Evolutionary conservation across 2,329 filamentous ascomycete genomes (phyloP), one percentile per base, ranked within the genome.

Genomic region (Diaporthe eres): DNA sequence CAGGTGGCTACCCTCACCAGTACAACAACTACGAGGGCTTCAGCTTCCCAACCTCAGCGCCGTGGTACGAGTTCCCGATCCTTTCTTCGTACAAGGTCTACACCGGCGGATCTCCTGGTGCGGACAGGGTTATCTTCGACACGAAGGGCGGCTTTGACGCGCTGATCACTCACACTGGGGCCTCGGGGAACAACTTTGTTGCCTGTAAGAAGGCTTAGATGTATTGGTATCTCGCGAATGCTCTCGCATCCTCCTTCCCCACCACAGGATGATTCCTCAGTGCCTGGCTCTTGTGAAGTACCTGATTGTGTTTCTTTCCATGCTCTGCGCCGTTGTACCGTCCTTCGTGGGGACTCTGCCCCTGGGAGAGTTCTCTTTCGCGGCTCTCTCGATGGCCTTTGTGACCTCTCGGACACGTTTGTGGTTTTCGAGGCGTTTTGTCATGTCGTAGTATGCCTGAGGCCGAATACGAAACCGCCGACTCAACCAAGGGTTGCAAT

Each of bases 91-190:
- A 77, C 77, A 55, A 75, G 8, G 79, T 83, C n/a, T 87, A 86
- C 78, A 81, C 80, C 7, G 85, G 86, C 37, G 90, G 91, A 34
- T 89, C 88, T 3, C 91, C 92, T 0, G 91, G 92, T 44, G 83
- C 92, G 9, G 91, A 93, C 81, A 88, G 92, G 53, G 90, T 93
- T 72, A 83, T 93, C 44, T 91, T 93, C 82, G 92, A 91, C 80
- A 84, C 79, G 0, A 77, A 83, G n/a, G 87, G 91, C 55, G 76
- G 85, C 49, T 86, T 89, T 67, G 91, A 92, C 53, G 88, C 88
- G 39, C 83, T 90, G 44, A 92, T 94, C 78, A 94, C 92, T 1
- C 92, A 94, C 80, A 92, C 89, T 25, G 92, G 92, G 15, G 91
- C 91, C 19, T 90, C 87, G 77, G 90, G 89, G 6, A 90, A 93